A percentile compares a stretch with the other conserved stretches of the same genome.
phyloP scores from a whole-genome alignment of 441 rosid species.

The Hypseocharis bilobata region DNA sequence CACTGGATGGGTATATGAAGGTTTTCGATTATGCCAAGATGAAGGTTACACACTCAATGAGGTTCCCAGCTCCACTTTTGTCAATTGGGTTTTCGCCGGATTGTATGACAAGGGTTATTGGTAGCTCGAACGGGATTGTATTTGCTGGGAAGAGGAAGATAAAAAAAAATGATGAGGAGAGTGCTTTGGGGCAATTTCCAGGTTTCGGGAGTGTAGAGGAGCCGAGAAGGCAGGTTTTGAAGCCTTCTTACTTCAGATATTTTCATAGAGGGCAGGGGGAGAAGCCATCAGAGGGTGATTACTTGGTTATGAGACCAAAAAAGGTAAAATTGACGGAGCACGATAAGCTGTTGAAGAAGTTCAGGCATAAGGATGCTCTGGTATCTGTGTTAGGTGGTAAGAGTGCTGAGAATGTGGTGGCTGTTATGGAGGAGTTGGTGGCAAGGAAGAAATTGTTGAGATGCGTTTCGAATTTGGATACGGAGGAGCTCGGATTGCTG shows the following conservation, averaged over 20 bases:
- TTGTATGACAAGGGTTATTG: slow-evolving; percentile 48
- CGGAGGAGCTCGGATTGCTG: slow-evolving; percentile 56
- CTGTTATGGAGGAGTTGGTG: slow-evolving; percentile 83
- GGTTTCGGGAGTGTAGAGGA: slow-evolving; percentile 34
- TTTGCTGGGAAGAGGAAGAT: slow-evolving; percentile 63
- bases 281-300: slow-evolving; percentile 60
- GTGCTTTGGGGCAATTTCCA: slow-evolving; percentile 24
- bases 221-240: slow-evolving; percentile 36
- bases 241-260: slow-evolving; percentile 58
- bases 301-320: slow-evolving; percentile 50
- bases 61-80: slow-evolving; percentile 78
- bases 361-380: slow-evolving; percentile 74
- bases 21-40: slow-evolving; percentile 68
- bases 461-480: slow-evolving; percentile 55
- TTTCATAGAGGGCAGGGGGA: slow-evolving; percentile 73
- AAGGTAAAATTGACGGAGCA: slow-evolving; percentile 67
- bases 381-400: slow-evolving; percentile 49
- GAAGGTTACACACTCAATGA: slow-evolving; percentile 75
- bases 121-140: slow-evolving; percentile 60
- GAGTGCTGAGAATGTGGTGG: slow-evolving; percentile 62
- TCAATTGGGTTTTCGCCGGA: slow-evolving; percentile 64
- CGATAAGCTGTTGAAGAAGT: slow-evolving; percentile 75
- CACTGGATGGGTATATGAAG: slow-evolving; percentile 81
- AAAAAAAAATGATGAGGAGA: slow-evolving; percentile 40
- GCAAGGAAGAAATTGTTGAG: slow-evolving; percentile 69